phyloP scores from a whole-genome alignment of 805 yeast species.

The Nakazawaea siamensis region DNA sequence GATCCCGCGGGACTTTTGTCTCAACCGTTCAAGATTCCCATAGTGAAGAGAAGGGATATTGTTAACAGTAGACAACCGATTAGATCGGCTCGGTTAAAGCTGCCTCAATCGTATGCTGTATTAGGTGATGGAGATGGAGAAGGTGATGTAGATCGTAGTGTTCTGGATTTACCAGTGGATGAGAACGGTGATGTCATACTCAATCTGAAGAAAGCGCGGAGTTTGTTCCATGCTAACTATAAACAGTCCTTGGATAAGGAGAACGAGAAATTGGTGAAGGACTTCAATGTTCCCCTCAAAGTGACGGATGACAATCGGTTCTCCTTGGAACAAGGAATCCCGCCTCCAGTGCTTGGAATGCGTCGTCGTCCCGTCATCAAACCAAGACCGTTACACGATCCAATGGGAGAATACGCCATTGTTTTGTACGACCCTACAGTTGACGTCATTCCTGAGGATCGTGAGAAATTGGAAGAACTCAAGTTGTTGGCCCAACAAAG shows the following conservation, averaged over 20 bases:
- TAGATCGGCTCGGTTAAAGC: slow-evolving; percentile 21
- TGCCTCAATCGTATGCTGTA: slow-evolving; percentile 33
- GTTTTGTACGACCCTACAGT: slow-evolving; percentile 94
- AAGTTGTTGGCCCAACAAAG: slow-evolving; percentile 20
- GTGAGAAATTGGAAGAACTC: slow-evolving; percentile 15
- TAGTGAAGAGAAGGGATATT: slow-evolving; percentile 21
- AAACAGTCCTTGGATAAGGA: slow-evolving; percentile 29
- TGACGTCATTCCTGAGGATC: slow-evolving; percentile 38
- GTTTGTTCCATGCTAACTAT: slow-evolving; percentile 49
- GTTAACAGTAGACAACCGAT: slow-evolving; percentile 12
- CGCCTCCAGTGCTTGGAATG: slow-evolving; percentile 85
- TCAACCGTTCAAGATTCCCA: slow-evolving; percentile 66
- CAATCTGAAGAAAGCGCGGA: slow-evolving; percentile 38
- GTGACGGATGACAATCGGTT: slow-evolving; percentile 27
- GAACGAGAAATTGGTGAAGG: slow-evolving; percentile 24
- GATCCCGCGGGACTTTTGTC: slow-evolving; percentile 46
- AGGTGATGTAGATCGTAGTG: slow-evolving; percentile 24
- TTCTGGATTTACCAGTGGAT: slow-evolving; percentile 17
- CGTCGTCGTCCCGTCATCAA: slow-evolving; percentile 58
- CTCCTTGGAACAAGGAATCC: slow-evolving; percentile 21
- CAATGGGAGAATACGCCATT: slow-evolving; percentile 86
- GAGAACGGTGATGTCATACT: slow-evolving; percentile 19
- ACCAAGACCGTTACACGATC: slow-evolving; percentile 95
- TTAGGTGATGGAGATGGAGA: slow-evolving; percentile 19
- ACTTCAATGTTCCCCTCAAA: slow-evolving; percentile 58